These are phyloP conservation scores for Geotrichum cucujoidarum DNA, from an alignment of 1,139 yeast genomes.

Conservation along the genomic window DNA sequence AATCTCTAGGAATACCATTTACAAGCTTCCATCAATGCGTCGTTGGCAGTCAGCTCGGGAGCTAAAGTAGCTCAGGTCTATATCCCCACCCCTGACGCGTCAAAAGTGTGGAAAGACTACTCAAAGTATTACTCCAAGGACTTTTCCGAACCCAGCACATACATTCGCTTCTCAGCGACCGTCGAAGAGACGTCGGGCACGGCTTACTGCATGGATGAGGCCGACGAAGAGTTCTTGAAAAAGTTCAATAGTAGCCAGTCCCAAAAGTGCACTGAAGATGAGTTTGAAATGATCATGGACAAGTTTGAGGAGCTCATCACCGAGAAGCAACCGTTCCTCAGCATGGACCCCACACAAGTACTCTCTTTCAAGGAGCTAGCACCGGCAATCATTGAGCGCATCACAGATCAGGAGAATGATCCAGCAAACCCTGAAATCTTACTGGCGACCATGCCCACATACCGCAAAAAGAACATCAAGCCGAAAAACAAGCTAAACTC, in stretches of 20 bases:
- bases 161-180: slow-evolving; percentile 86
- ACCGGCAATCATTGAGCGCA: slow-evolving; percentile 27
- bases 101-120: slow-evolving; percentile 75
- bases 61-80: slow-evolving; percentile 60
- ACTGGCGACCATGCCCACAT: slow-evolving; percentile 22
- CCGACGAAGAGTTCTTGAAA: slow-evolving; percentile 63
- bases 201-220: slow-evolving; percentile 86
- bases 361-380: slow-evolving; percentile 64
- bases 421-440: slow-evolving; percentile 36
- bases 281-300: slow-evolving; percentile 76
- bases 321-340: slow-evolving; percentile 81
- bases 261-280: slow-evolving; percentile 59
- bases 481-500: slow-evolving; percentile 42
- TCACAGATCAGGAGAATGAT: slow-evolving; percentile 33
- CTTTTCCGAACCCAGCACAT: slow-evolving; percentile 69
- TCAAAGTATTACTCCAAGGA: slow-evolving; percentile 60
- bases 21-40: slow-evolving; percentile 81
- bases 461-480: slow-evolving; percentile 4
- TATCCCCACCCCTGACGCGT: slow-evolving; percentile 97
- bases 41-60: slow-evolving; percentile 51
- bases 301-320: slow-evolving; percentile 68
- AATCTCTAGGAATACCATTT: slow-evolving; percentile 67
- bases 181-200: slow-evolving; percentile 91
- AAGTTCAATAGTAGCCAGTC: slow-evolving; percentile 39
- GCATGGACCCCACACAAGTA: slow-evolving; percentile 78